phyloP scores from a whole-genome alignment of 164 flowering plant species.

The Vitis riparia region DNA sequence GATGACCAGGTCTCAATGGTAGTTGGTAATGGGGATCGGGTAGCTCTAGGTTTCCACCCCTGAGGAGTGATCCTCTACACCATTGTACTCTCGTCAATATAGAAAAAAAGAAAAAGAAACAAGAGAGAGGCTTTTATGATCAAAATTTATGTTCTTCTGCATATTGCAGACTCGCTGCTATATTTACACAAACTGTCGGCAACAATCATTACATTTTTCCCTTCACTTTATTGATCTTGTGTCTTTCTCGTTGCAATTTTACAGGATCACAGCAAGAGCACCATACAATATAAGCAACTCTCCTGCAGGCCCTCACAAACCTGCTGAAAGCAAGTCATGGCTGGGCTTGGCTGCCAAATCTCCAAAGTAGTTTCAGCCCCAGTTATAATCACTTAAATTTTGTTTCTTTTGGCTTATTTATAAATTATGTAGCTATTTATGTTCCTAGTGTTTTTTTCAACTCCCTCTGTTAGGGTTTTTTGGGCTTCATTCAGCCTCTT shows the following conservation, averaged over 20 bases:
- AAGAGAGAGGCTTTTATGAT: too few relatives aligned
- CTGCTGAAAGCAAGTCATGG: conserved; percentile 48
- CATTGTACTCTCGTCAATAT: too few relatives aligned
- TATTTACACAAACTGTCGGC: neutral
- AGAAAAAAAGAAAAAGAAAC: too few relatives aligned
- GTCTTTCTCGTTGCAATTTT: neutral
- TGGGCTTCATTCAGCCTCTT: neutral
- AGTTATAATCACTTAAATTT: conserved; percentile 4
- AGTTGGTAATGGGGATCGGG: too few relatives aligned
- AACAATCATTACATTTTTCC: neutral
- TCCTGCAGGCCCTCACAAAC: conserved; percentile 14
- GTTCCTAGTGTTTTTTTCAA: too few relatives aligned
- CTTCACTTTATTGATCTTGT: neutral
- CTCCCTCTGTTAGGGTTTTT: neutral
- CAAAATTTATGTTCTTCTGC: too few relatives aligned
- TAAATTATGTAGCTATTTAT: too few relatives aligned
- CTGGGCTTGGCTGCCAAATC: conserved; percentile 51
- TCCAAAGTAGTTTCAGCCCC: conserved; percentile 17
- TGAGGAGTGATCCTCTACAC: too few relatives aligned
- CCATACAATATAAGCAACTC: conserved; percentile 42
- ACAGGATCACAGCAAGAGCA: conserved; percentile 57
- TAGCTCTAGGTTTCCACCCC: too few relatives aligned
- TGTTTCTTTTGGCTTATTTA: conserved; percentile 1
- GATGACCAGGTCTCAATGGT: neutral
- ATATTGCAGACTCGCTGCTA: neutral